Conservation (phyloP, 169 alveolate genomes). For the Perkinsus marinus region DNA sequence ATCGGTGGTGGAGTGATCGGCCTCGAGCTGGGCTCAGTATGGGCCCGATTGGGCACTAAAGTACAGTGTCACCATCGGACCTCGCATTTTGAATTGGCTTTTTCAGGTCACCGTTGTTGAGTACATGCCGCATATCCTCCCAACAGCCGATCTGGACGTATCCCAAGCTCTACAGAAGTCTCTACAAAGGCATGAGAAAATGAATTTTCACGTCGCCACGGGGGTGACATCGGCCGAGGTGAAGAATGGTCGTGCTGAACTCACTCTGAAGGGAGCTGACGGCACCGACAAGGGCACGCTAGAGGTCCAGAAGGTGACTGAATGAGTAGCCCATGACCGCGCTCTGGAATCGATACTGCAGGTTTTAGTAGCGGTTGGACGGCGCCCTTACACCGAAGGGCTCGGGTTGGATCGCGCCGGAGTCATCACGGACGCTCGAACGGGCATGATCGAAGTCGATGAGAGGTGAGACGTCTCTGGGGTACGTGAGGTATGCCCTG, state of each 20-base stretch:
- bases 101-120: constrained; percentile 61
- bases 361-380: constrained; percentile 88
- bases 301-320: background rate
- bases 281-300: background rate
- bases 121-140: constrained; percentile 44
- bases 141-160: constrained; percentile 57
- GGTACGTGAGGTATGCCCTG: background rate
- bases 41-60: constrained; percentile 76
- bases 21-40: constrained; percentile 88
- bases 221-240: constrained; percentile 56
- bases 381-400: constrained; percentile 81
- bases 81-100: no score
- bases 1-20: constrained; percentile 99
- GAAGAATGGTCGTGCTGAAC: constrained; percentile 49
- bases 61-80: no score
- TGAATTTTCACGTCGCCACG: constrained; percentile 41
- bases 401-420: constrained; percentile 76
- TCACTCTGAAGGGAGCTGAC: constrained; percentile 54
- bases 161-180: constrained; percentile 60
- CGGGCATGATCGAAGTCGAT: background rate
- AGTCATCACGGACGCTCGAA: constrained; percentile 36
- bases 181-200: constrained; percentile 44
- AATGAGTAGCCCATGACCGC: background rate
- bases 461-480: background rate
- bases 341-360: background rate